Conservation (phyloP, 352 stramenopile species). For the Pythium dissotocum region DNA sequence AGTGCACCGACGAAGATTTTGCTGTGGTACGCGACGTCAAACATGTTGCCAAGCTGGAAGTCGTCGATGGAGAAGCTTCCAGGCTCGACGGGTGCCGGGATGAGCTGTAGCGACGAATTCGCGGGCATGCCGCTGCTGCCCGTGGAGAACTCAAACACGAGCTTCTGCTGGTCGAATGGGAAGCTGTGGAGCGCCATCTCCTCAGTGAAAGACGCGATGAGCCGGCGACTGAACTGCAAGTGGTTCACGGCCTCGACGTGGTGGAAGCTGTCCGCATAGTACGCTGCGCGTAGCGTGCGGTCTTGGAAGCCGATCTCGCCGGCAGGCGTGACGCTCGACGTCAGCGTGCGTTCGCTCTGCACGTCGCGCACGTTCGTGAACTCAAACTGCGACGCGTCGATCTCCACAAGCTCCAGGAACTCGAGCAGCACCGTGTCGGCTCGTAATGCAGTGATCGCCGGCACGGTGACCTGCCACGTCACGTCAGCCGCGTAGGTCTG, state of each 20-base stretch:
- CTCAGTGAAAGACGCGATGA: constrained; percentile 49
- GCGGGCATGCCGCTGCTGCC: constrained; percentile 28
- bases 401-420: constrained; percentile 36
- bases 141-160: constrained; percentile 19
- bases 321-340: constrained; percentile 9
- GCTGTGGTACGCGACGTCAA: constrained; percentile 51
- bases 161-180: constrained; percentile 45
- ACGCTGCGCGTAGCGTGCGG: neutral
- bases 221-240: constrained; percentile 39
- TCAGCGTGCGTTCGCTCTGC: constrained; percentile 16
- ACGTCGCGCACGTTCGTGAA: constrained; percentile 34
- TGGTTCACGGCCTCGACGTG: constrained; percentile 24
- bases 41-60: constrained; percentile 59
- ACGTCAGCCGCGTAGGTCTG: constrained; percentile 38
- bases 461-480: constrained; percentile 35
- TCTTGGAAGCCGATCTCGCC: constrained; percentile 17
- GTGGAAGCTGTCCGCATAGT: no score
- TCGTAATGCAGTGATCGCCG: constrained; percentile 29
- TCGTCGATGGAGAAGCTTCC: constrained; percentile 49
- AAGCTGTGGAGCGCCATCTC: constrained; percentile 62
- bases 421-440: constrained; percentile 34
- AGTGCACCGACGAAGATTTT: constrained; percentile 48
- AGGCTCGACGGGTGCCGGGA: constrained; percentile 34
- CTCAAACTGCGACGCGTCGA: constrained; percentile 33
- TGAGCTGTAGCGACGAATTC: constrained; percentile 11